Evolutionary conservation across 2,329 filamentous ascomycete genomes (phyloP), one percentile per base, ranked within the genome.

Genomic region (Rutstroemia sp.): DNA sequence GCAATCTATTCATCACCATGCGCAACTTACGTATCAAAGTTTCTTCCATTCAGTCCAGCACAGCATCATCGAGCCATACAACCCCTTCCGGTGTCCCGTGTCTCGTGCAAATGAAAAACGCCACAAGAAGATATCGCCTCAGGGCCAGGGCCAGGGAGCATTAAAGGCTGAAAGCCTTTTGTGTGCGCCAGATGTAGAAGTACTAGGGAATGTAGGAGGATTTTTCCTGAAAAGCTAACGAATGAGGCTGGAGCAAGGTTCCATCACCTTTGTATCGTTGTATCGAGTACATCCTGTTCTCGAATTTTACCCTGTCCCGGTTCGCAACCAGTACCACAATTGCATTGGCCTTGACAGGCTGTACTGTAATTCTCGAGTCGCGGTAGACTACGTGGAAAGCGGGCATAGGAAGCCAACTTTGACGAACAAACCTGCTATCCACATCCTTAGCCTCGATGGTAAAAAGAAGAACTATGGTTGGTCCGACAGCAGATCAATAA

Each of bases 231-330:
- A 34, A 34, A 34, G 30, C 14, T 23, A 49, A 23, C 42, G 30
- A 54, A 48, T 49, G 51, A 38, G 21, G 51, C 42, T 38, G 42
- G 30, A 54, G 51, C 7, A 49, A 49, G 30, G 51, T 49, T 39
- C 38, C 21, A 19, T 38, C 30, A 54, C 37, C 21, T 38, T 34
- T 7, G 6, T 27, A 27, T 27, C 25, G 25, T 27, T 27, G 25
- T 27, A 27, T 27, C 25, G 25, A 27, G 25, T 27, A 27, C 25
- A 27, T 27, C 5, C 2, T 23, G 23, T 23, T 23, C 23, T 23
- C 23, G 23, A 27, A 27, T 27, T 27, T 27, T 27, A 27, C 7
- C 25, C 7, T 27, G 25, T 27, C 25, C 19, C 12, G 46, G 18
- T 18, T 21, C 1, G 5, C 42, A 48, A 6, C 16, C 8, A n/a